Conservation (phyloP, 495 filamentous ascomycete genomes). For the Talaromyces borbonicus region DNA sequence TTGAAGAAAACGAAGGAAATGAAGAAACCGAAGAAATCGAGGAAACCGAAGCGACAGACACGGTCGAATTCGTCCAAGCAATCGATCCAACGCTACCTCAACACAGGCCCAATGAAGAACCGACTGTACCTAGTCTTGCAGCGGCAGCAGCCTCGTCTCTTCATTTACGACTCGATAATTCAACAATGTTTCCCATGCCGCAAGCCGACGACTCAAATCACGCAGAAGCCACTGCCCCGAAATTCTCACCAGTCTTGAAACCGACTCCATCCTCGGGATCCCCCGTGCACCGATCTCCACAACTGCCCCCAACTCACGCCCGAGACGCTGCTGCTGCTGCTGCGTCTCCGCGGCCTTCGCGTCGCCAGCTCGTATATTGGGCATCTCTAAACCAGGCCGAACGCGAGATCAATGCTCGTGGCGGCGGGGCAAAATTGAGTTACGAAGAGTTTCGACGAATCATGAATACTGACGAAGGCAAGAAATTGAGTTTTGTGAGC, state of each 20-base stretch:
- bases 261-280: slow-evolving; percentile 28
- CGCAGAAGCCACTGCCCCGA: slow-evolving; percentile 30
- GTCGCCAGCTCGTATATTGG: slow-evolving; percentile 42
- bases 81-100: slow-evolving; percentile 65
- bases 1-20: background rate
- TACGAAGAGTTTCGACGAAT: slow-evolving; percentile 64
- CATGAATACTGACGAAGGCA: slow-evolving; percentile 54
- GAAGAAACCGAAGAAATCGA: background rate
- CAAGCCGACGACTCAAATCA: slow-evolving; percentile 26
- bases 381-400: slow-evolving; percentile 48
- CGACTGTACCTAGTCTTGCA: slow-evolving; percentile 10
- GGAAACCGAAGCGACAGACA: slow-evolving; percentile 8
- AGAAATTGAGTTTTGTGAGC: slow-evolving; percentile 62
- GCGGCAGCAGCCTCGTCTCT: slow-evolving; percentile 17
- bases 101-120: slow-evolving; percentile 45
- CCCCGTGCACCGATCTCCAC: slow-evolving; percentile 17
- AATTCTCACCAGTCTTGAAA: slow-evolving; percentile 14
- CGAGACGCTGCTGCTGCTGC: slow-evolving; percentile 10
- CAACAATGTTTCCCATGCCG: slow-evolving; percentile 27
- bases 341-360: slow-evolving; percentile 17
- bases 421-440: slow-evolving; percentile 62
- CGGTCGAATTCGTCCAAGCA: slow-evolving; percentile 14
- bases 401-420: slow-evolving; percentile 54
- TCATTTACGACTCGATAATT: slow-evolving; percentile 25
- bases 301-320: slow-evolving; percentile 7